phyloP scores from a whole-genome alignment of 106 monocot genomes.

The Amphibolis antarctica region DNA sequence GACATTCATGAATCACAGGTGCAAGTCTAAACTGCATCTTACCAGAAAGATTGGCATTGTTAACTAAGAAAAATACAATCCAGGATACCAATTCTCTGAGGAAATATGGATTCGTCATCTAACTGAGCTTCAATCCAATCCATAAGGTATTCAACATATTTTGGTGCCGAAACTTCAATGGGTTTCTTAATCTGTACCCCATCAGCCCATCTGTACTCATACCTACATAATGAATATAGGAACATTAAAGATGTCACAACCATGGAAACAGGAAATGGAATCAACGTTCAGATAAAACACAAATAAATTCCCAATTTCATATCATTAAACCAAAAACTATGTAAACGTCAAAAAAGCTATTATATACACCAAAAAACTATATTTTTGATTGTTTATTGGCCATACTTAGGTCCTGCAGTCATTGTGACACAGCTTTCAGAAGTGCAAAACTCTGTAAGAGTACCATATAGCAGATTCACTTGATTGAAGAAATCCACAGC shows the following conservation, averaged over 20 bases:
- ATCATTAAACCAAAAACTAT: background rate
- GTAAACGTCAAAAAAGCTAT: background rate
- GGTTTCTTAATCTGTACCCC: constrained; percentile 99
- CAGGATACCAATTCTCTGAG: constrained; percentile 72
- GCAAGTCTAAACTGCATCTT: background rate
- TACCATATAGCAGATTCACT: constrained; percentile 95
- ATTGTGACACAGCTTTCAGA: constrained; percentile 93
- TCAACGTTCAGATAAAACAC: background rate
- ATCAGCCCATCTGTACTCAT: constrained; percentile 99
- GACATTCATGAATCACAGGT: background rate
- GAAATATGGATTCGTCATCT: constrained; percentile 95
- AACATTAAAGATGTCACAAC: background rate
- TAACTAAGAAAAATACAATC: background rate
- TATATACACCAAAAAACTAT: background rate
- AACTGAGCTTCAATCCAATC: constrained; percentile 99
- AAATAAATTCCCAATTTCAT: background rate
- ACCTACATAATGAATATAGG: constrained; percentile 35
- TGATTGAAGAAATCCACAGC: constrained; percentile 99
- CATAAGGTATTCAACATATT: constrained; percentile 98
- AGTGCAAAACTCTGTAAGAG: constrained; percentile 92
- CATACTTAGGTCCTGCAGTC: constrained; percentile 98
- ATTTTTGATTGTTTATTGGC: background rate
- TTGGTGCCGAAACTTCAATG: constrained; percentile 97
- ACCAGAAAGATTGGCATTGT: background rate
- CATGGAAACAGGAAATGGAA: background rate